Evolutionary conservation across 2,329 filamentous ascomycete genomes (phyloP).

Genomic region (Colletotrichum orchidophilum): DNA sequence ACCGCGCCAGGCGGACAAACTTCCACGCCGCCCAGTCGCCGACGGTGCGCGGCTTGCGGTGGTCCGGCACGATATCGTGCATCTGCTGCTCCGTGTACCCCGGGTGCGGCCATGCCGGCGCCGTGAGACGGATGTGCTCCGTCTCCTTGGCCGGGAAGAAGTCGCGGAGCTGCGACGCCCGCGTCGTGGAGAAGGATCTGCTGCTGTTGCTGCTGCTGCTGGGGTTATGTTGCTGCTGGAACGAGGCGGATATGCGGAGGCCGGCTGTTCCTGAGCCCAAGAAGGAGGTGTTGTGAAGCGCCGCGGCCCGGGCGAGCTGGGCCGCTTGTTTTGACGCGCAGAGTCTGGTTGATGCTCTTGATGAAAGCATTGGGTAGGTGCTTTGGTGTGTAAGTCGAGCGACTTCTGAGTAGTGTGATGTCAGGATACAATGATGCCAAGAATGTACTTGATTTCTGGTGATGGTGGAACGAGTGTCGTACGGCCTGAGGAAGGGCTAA

Average conservation of each 20-base stretch:
- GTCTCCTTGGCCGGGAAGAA: conserved; percentile 72
- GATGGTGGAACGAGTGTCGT: neutral
- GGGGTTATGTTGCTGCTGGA: conserved; percentile 36
- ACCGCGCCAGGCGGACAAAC: conserved; percentile 79
- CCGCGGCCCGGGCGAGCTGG: conserved; percentile 38
- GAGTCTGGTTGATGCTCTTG: conserved; percentile 38
- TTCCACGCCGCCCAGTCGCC: conserved; percentile 84
- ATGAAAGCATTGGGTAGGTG: conserved; percentile 40
- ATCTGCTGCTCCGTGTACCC: conserved; percentile 84
- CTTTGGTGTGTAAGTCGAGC: neutral
- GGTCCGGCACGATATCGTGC: conserved; percentile 76
- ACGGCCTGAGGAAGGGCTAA: conserved; percentile 22
- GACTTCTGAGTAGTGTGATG: neutral
- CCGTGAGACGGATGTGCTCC: conserved; percentile 68
- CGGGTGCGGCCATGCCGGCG: conserved; percentile 75
- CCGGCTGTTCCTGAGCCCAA: too few relatives aligned
- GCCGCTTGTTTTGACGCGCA: conserved; percentile 39
- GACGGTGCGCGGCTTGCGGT: conserved; percentile 76
- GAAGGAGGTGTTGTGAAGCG: conserved; percentile 27
- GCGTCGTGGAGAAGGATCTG: conserved; percentile 60
- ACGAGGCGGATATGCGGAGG: conserved; percentile 40
- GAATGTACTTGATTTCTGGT: neutral
- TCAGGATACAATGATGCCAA: neutral
- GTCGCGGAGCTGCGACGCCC: conserved; percentile 56
- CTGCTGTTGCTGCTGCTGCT: conserved; percentile 32